Conservation (phyloP, 192 early-diverging fungal species). For the Coemansia sp. region DNA sequence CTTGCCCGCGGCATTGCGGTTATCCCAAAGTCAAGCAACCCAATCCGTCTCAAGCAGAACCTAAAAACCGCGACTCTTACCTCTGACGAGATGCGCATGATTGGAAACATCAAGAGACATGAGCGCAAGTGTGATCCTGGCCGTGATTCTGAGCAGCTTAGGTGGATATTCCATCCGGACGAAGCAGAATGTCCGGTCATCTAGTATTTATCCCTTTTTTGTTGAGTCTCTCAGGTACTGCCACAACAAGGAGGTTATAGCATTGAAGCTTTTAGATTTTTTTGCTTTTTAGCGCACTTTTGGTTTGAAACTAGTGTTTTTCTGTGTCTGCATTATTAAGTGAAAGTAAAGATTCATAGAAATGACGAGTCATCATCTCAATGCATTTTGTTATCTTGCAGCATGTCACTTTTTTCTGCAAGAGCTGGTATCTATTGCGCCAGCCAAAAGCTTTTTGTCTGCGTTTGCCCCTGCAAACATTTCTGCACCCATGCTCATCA, state of each 20-base stretch:
- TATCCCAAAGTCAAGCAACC: constrained; percentile 78
- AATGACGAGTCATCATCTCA: too few species aligned
- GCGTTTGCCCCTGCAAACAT: neutral
- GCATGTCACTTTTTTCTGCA: too few species aligned
- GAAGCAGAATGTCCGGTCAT: constrained; percentile 47
- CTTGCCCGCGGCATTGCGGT: constrained; percentile 72
- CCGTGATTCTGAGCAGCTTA: constrained; percentile 28
- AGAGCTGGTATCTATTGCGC: too few species aligned
- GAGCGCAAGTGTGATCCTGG: constrained; percentile 47
- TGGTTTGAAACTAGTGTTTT: too few species aligned
- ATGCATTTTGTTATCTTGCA: too few species aligned
- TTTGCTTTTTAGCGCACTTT: neutral
- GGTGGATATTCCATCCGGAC: constrained; percentile 48
- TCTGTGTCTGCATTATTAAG: too few species aligned
- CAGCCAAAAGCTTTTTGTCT: neutral
- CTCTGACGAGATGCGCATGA: constrained; percentile 39
- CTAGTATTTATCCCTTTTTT: constrained; percentile 3
- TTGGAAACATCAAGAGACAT: constrained; percentile 22
- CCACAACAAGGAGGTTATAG: neutral
- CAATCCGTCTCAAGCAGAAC: constrained; percentile 61
- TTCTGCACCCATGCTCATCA: neutral
- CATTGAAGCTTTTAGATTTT: neutral
- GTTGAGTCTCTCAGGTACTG: neutral
- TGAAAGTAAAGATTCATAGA: too few species aligned
- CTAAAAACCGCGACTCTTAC: constrained; percentile 29